Percentiles rank a stretch among this genome's conserved stretches.
These are phyloP conservation scores for Heritiera fomes DNA, from an alignment of 345 rosid species.

Conservation along the genomic window DNA sequence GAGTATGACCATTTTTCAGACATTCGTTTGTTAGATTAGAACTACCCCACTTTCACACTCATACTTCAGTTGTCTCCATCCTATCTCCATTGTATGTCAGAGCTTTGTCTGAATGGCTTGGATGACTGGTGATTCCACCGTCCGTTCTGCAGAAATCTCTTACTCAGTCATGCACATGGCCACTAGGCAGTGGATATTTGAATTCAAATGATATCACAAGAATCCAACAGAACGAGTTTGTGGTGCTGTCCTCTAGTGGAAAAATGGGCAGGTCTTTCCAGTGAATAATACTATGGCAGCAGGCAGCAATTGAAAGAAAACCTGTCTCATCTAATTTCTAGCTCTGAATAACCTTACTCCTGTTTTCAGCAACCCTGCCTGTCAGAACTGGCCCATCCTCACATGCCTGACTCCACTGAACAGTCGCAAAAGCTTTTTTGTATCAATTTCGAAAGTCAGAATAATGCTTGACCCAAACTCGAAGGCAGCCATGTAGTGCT, in stretches of 20 bases:
- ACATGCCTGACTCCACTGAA: neutral
- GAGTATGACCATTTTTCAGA: neutral
- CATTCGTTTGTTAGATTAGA: neutral
- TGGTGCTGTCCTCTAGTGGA: conserved; percentile 11
- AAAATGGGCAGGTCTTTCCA: neutral
- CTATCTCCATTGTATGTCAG: neutral
- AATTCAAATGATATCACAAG: neutral
- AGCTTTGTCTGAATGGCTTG: conserved; percentile 2
- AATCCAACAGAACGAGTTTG: conserved; percentile 20
- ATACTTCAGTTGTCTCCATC: neutral
- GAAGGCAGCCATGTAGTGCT: neutral
- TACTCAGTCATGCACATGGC: conserved; percentile 8
- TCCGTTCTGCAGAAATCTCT: conserved; percentile 8
- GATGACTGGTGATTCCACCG: neutral
- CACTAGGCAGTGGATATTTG: neutral
- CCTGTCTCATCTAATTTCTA: conserved; percentile 4
- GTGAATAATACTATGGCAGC: conserved; percentile 13
- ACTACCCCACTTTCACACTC: neutral
- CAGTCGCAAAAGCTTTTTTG: neutral
- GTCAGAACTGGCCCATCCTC: neutral
- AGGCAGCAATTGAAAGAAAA: neutral
- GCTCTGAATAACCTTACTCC: neutral
- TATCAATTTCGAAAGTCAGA: neutral
- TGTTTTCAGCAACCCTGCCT: neutral
- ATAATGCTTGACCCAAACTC: neutral